Base-by-base conservation (phyloP, 257 asterid genomes). In the Schizonepeta tenuifolia region DNA sequence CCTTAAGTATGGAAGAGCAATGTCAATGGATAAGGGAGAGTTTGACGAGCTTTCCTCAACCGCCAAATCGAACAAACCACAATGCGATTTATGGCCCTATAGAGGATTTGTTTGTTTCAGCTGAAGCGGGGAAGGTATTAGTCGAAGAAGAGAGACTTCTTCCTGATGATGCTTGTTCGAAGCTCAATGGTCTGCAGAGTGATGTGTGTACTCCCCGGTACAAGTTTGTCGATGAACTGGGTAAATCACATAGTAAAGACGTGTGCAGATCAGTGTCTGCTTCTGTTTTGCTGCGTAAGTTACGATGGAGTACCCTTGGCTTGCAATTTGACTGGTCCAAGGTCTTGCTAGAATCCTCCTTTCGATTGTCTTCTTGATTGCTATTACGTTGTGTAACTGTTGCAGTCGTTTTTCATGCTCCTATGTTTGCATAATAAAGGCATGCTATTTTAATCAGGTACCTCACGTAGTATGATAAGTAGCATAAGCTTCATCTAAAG, bases 321-420 rank as follows among this genome's bases (percentile, higher is more conserved):
- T 84, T 91, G 92, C 99, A 94, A 80, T 94, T 94, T 84, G 97
- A 89, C 83, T 94, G 99, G 99, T 91, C 99, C 72, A 94, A 94
- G 98, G 98, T 93, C 87, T 78, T 79, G 75, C 84, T 85, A 51
- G 57, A 78, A 80, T 81, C 84, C 88, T 76, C 55, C 72, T 71
- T 56, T 58, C 62, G 63, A 65, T 71, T 54, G 59, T 41, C 20
- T 72, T 75, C 67, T 79, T 69, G 44, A 68, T 79, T 72, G 18
- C 33, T 54, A 17, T 77, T 72, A 15, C 9, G 51, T 56, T 57
- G 47, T 54, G 33, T 55, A 65, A 36, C 44, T 57, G 53, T 70
- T 22, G 49, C 54, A 6, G 18, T 69, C 66, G 28, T 21, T 43
- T 43, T 58, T 59, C 60, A 54, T 49, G n/a, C 11, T 11, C 38